These are phyloP conservation scores for Leucoagaricus sp. DNA, from an alignment of 1,284 basidiomycete genomes.

Conservation along the genomic window DNA sequence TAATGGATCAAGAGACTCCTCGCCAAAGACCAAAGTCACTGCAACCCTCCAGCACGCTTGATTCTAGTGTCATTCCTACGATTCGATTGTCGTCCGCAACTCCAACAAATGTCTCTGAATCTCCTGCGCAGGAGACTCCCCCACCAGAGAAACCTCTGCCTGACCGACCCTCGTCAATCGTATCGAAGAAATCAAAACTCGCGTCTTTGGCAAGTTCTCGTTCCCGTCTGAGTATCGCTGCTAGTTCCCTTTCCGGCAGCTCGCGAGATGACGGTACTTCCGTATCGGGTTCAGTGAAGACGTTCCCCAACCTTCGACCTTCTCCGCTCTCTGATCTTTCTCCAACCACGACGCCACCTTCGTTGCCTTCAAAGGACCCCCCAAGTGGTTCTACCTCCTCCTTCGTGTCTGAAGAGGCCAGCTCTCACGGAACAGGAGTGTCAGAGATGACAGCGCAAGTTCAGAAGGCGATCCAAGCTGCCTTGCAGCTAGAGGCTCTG, in stretches of 20 bases:
- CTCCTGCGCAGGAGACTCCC: conserved; percentile 32
- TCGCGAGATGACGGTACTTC: conserved; percentile 50
- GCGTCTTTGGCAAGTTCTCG: conserved; percentile 62
- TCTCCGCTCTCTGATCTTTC: conserved; percentile 52
- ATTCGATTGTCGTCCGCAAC: conserved; percentile 58
- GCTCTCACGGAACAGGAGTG: conserved; percentile 23
- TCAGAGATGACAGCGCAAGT: conserved; percentile 60
- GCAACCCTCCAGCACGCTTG: not conserved
- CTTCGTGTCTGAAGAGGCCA: conserved; percentile 14
- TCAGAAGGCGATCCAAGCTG: conserved; percentile 59
- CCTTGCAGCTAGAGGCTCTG: conserved; percentile 45
- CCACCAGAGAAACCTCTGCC: conserved; percentile 19
- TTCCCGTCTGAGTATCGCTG: conserved; percentile 50
- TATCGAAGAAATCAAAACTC: conserved; percentile 42
- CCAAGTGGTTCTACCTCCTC: conserved; percentile 26
- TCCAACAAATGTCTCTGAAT: conserved; percentile 51
- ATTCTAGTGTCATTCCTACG: conserved; percentile 40
- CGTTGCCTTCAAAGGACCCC: conserved; percentile 8
- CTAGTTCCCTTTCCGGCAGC: conserved; percentile 42
- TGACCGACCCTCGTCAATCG: conserved; percentile 19
- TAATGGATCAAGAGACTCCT: conserved; percentile 7
- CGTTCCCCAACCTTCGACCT: conserved; percentile 63
- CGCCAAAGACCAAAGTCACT: conserved; percentile 4
- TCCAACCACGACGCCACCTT: conserved; percentile 1
- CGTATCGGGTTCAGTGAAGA: conserved; percentile 58